Base-by-base conservation (phyloP, 805 yeast species). In the Wickerhamiella bombiphila region DNA sequence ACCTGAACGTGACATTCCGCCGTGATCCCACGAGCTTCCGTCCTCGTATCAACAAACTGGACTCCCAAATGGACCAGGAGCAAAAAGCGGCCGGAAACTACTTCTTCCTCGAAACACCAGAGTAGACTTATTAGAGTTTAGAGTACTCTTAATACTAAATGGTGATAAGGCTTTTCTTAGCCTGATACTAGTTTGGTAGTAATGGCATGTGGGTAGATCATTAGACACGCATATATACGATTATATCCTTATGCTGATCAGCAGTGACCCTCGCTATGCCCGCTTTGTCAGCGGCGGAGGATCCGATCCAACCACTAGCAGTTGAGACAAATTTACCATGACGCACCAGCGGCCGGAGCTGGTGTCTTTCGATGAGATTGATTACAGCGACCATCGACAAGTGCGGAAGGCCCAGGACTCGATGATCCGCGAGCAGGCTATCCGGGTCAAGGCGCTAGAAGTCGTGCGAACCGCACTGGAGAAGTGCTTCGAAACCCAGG, bases 31-130 rank as follows among this genome's bases (percentile, higher is more conserved):
- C 76, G 59, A 81, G 95, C 40, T 91, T 74, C 72, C 80, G 99
- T 66, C 99, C 99, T 55, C 81, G 99, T 74, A 91, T 91, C 61
- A 91, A 91, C 69, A 91, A 91, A 65, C 66, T 82, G 57, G 97
- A 81, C 56, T 86, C 97, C 38, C 99, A 91, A 70, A 83, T 91
- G 94, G 99, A 91, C 64, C 91, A 80, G 65, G 97, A 91, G 66
- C 99, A 91, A 65, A 91, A 91, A 66, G 57, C 72, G 32, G 56
- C 74, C 36, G 98, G 98, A 44, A 86, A 88, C 69, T 91, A 80
- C 68, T 91, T 91, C 76, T 91, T 91, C 74, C 71, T 91, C 64
- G 98, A 88, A 56, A 74, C 64, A 50, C 52, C 63, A 33, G 73
- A 62, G 19, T 43, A 38, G 33, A 25, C 9, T 8, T 6, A 32